Conservation (phyloP, 257 asterid genomes). For the Echites panduratus region DNA sequence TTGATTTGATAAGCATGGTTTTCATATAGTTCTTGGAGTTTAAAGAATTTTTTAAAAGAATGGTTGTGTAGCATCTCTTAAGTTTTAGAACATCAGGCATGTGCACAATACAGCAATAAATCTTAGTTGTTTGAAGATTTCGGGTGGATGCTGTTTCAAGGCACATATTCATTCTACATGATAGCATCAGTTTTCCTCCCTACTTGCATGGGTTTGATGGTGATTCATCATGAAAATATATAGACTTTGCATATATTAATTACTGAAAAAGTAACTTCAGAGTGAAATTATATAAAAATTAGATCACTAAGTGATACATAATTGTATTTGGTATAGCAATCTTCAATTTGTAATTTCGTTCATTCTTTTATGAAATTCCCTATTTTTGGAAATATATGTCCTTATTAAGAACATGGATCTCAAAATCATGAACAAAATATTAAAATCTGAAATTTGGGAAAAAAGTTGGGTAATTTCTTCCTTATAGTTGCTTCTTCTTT, state of each 20-base stretch:
- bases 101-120: neutral
- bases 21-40: neutral
- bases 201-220: neutral
- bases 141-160: neutral
- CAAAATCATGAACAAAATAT: neutral
- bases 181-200: neutral
- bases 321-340: no score
- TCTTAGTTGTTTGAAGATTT: neutral
- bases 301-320: no score
- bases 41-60: neutral
- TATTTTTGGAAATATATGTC: no score
- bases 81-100: no score
- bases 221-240: neutral
- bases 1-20: neutral
- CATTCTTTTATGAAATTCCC: no score
- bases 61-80: neutral
- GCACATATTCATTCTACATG: neutral
- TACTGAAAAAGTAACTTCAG: neutral
- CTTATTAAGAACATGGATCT: neutral
- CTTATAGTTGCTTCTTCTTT: neutral
- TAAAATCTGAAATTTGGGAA: neutral
- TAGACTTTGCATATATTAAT: no score
- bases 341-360: neutral
- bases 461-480: no score
- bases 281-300: neutral